Evolutionary conservation across 2,329 filamentous ascomycete species (phyloP), one percentile per base, ranked within the genome.

Genomic region (Apiospora saccharicola): DNA sequence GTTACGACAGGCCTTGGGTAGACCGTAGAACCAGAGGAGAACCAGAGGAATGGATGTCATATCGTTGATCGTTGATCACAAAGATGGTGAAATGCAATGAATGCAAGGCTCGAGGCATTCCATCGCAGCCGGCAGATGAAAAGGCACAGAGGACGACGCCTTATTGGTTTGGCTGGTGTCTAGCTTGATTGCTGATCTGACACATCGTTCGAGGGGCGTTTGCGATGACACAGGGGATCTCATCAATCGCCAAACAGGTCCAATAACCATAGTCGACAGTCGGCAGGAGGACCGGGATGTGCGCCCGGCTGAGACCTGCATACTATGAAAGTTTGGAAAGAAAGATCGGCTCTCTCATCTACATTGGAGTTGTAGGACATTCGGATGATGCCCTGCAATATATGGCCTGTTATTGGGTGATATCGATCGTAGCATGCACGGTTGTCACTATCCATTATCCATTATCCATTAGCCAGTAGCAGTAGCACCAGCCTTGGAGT

Each of bases 321-420:
- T 41, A n/a, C n/a, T 41, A 41, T 64, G 57, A 41, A n/a, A 5
- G 57, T n/a, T n/a, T 22, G 14, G 8, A 19, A 24, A 14, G 16
- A 6, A 37, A n/a, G 34, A n/a, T 61, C 16, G 53, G 53, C 53
- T 61, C 30, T 30, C 47, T 53, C 53, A 37, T 5, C 19, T 37
- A 61, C 53, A 37, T 37, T 61, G 26, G 26, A 14, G 7, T 22
- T 37, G 53, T 37, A 61, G 30, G 30, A 37, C 53, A 19, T 64
- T 64, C 57, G 57, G 57, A 64, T 64, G 24, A 41, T 37, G 57
- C 57, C 57, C 57, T 64, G 57, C 57, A 64, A 41, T 64, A 64
- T 34, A 34, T 41, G 19, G 57, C 19, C 34, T 64, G 57, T 19
- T 41, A 64, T n/a, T 8, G 34, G 41, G 57, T 64, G 22, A 41